A percentile compares a stretch with the other conserved stretches of the same genome.
These are phyloP conservation scores for Microdochium nivale DNA, from an alignment of 2,329 filamentous ascomycete genomes.

Conservation along the genomic window DNA sequence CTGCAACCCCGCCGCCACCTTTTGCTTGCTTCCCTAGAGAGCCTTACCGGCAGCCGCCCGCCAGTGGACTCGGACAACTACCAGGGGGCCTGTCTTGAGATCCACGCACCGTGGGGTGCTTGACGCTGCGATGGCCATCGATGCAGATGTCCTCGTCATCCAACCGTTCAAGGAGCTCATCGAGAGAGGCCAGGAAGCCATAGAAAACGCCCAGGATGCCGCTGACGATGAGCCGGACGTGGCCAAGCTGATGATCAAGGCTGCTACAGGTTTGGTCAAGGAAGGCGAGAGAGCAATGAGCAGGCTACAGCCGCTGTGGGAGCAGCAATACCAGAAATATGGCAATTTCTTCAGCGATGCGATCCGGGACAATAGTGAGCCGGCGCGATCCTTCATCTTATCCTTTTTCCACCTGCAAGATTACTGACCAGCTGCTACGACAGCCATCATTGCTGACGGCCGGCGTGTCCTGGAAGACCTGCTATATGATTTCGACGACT, in stretches of 20 bases:
- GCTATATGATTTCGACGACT: slow-evolving; percentile 35
- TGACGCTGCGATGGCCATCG: slow-evolving; percentile 12
- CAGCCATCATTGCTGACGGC: slow-evolving; percentile 11
- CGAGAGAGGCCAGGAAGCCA: slow-evolving; percentile 26
- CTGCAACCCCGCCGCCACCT: no score
- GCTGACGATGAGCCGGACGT: slow-evolving; percentile 11
- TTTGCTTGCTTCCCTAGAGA: no score
- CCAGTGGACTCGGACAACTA: background rate
- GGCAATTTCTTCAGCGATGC: slow-evolving; percentile 25
- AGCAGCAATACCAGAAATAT: slow-evolving; percentile 24
- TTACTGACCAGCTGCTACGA: slow-evolving; percentile 7
- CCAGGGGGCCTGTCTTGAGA: background rate
- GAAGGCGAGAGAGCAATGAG: slow-evolving; percentile 29
- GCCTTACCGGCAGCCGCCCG: no score
- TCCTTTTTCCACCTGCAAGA: slow-evolving; percentile 1
- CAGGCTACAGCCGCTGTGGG: slow-evolving; percentile 28
- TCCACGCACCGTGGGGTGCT: background rate
- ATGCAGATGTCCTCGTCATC: slow-evolving; percentile 18
- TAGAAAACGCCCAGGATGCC: slow-evolving; percentile 20
- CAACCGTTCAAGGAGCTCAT: slow-evolving; percentile 31
- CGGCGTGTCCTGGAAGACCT: slow-evolving; percentile 26
- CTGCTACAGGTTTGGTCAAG: slow-evolving; percentile 21
- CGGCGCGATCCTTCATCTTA: no score
- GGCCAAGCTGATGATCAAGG: slow-evolving; percentile 20
- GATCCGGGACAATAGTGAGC: slow-evolving; percentile 25